Evolutionary conservation across 768 basidiomycete genomes (phyloP), one percentile per base, ranked within the genome.

Genomic region (Boletus vinaceobasis): DNA sequence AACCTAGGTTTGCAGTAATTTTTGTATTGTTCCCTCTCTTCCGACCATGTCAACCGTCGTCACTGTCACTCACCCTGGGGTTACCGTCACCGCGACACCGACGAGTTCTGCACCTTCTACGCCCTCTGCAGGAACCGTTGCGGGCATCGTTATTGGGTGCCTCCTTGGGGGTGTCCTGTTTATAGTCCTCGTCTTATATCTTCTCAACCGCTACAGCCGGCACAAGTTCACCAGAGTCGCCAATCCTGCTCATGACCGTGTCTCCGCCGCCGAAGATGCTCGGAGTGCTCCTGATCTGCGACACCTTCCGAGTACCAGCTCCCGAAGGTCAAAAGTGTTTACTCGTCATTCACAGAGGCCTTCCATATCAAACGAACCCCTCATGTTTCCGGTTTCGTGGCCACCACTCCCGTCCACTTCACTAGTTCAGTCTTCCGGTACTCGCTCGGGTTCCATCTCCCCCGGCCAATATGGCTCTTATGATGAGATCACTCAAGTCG

Each of bases 331-430:
- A 15, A 49, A 17, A 2, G 14, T 15, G 17, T 39, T 52, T 36
- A 4, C 35, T 19, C 44, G 19, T 44, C 67, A 58, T 33, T 45
- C 52, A 0, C 53, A 59, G 33, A 59, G 43, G 7, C 54, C 46
- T 32, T 69, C 68, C 10, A 26, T 58, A 14, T 67, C 63, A 0
- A 47, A 49, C 8, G 64, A 72, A 15, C 64, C 70, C 13, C 60
- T 70, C 36, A 59, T 67, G 4, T 35, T 55, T n/a, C 48, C 53
- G 5, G 14, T 44, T 26, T 50, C 60, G 6, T 60, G 52, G 49
- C 54, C 59, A 0, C 46, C 57, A 19, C 52, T 48, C 43, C 43
- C 53, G 9, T n/a, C 44, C 36, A 38, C 44, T 11, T 57, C 56
- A 8, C 55, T 38, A 1, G 21, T 27, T 23, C 57, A 44, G 14